A percentile compares a stretch with the other conserved stretches of the same genome.
Conservation (phyloP, 345 rosid genomes). For the Moricandia moricandioides region DNA sequence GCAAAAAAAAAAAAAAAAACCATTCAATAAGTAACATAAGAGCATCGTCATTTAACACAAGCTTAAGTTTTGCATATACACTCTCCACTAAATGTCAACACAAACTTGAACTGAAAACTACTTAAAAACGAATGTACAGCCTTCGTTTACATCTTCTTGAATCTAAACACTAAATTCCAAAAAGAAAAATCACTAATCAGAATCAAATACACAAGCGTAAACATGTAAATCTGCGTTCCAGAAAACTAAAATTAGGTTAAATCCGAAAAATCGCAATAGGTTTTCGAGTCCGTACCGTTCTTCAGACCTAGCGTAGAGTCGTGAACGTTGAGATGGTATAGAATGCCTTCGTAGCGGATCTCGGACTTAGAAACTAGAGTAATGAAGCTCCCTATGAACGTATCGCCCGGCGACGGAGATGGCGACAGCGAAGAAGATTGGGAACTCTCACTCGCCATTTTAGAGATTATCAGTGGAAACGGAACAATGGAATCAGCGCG, state of each 20-base stretch:
- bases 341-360: conserved; percentile 54
- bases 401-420: conserved; percentile 35
- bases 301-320: conserved; percentile 45
- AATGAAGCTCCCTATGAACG: conserved; percentile 43
- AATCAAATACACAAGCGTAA: neutral
- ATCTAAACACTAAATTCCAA: neutral
- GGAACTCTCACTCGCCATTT: conserved; percentile 35
- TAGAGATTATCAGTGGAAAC: neutral
- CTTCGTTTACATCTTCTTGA: neutral
- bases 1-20: conserved; percentile 21
- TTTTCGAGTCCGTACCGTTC: conserved; percentile 39
- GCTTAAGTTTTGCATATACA: too few relatives aligned
- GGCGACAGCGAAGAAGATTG: conserved; percentile 31
- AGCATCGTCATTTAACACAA: conserved; percentile 3
- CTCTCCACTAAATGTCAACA: conserved; percentile 5
- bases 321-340: conserved; percentile 43
- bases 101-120: neutral
- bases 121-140: neutral
- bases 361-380: conserved; percentile 48
- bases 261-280: conserved; percentile 6
- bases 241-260: neutral
- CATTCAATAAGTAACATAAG: conserved; percentile 7
- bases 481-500: neutral
- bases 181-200: neutral
- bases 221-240: neutral